A percentile compares a stretch with the other conserved stretches of the same genome.
phyloP scores from a whole-genome alignment of 257 asterid species.

The Nemophila menziesii region DNA sequence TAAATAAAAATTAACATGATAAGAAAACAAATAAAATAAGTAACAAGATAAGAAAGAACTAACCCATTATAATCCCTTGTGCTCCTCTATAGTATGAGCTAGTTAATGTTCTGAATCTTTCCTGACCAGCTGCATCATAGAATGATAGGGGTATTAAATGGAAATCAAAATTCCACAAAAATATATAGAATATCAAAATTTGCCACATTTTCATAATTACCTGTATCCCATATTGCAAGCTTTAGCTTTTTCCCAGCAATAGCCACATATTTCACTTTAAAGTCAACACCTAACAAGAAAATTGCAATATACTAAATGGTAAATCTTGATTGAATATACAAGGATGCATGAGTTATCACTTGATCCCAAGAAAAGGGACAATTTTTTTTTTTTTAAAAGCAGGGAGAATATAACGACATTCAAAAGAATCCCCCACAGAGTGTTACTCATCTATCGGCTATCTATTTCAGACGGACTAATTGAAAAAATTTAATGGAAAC shows the following conservation, averaged over 20 bases:
- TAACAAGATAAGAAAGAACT: not conserved
- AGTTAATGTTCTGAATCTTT: conserved; percentile 60
- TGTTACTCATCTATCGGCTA: too few relatives aligned
- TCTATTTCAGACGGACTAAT: too few relatives aligned
- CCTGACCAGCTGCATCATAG: conserved; percentile 53
- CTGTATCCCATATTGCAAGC: conserved; percentile 94
- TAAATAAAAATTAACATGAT: not conserved
- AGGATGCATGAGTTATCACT: too few relatives aligned
- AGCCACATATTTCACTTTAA: conserved; percentile 64
- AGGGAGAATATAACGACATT: not conserved
- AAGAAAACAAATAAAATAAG: not conserved
- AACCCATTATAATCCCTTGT: conserved; percentile 64
- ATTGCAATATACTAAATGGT: not conserved
- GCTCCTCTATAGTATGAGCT: conserved; percentile 66
- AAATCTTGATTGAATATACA: too few relatives aligned
- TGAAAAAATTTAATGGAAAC: too few relatives aligned
- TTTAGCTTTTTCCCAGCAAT: conserved; percentile 64
- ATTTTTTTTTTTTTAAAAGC: too few relatives aligned
- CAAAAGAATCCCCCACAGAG: not conserved
- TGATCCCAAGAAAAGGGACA: too few relatives aligned
- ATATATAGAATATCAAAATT: too few relatives aligned
- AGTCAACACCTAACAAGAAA: conserved; percentile 56
- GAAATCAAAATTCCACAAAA: not conserved
- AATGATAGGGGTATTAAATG: not conserved
- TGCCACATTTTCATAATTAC: conserved; percentile 20